Evolutionary conservation across 2,329 filamentous ascomycete genomes (phyloP).

Genomic region (Fusarium nematophilum): DNA sequence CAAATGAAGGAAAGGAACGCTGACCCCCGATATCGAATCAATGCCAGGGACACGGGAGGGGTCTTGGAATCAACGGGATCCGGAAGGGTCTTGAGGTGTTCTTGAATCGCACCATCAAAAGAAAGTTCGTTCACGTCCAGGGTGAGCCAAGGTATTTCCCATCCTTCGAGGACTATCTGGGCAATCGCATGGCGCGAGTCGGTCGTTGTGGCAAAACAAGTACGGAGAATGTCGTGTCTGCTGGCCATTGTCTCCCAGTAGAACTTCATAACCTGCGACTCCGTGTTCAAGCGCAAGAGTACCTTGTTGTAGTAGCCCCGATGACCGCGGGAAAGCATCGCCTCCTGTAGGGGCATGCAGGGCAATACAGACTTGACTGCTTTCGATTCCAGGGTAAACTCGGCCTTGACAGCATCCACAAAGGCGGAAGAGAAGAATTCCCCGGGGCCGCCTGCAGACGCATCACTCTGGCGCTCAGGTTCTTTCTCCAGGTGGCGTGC

Average conservation of each 20-base stretch:
- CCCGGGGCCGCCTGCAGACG: background rate
- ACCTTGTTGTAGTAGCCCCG: constrained; percentile 79
- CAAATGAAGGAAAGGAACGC: constrained; percentile 62
- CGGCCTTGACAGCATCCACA: constrained; percentile 41
- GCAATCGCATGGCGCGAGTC: constrained; percentile 71
- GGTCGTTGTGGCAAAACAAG: constrained; percentile 77
- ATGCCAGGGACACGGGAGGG: constrained; percentile 59
- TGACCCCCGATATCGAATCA: constrained; percentile 48
- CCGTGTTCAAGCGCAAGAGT: constrained; percentile 67
- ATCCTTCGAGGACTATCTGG: constrained; percentile 73
- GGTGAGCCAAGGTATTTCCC: constrained; percentile 55
- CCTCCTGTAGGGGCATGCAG: constrained; percentile 88
- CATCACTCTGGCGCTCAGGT: background rate
- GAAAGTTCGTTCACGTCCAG: constrained; percentile 47
- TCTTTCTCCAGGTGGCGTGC: constrained; percentile 47
- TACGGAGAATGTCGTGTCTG: constrained; percentile 82
- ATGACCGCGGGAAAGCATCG: constrained; percentile 74
- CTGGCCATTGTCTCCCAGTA: constrained; percentile 72
- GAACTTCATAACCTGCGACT: constrained; percentile 60
- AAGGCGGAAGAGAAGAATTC: constrained; percentile 46
- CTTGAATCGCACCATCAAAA: constrained; percentile 51
- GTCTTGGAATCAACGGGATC: constrained; percentile 56
- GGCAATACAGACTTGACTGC: constrained; percentile 72
- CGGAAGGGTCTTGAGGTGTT: constrained; percentile 54
- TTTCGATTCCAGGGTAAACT: constrained; percentile 47